Evolutionary conservation across 2,329 filamentous ascomycete species (phyloP).

Genomic region (Didymella sp.): DNA sequence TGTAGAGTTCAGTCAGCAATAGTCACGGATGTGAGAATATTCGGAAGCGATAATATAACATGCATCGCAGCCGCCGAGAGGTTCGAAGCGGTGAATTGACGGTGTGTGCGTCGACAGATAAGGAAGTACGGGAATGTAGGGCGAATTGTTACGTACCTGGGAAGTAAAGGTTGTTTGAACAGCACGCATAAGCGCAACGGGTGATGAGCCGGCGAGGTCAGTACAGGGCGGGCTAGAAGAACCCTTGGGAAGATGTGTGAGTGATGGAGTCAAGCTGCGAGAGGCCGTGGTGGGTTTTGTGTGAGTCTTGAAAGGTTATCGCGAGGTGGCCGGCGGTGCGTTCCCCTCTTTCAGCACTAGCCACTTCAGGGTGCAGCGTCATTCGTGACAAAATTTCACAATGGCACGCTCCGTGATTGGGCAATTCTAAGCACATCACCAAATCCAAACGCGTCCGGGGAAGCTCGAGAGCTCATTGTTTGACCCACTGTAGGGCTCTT

Average conservation of each 20-base stretch:
- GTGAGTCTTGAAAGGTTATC: constrained; percentile 27
- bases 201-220: constrained; percentile 35
- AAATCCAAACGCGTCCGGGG: constrained; percentile 15
- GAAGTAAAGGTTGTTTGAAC: constrained; percentile 60
- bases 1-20: constrained; percentile 50
- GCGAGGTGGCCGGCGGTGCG: constrained; percentile 15
- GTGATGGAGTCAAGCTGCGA: constrained; percentile 12
- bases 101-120: constrained; percentile 43
- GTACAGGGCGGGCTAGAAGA: constrained; percentile 33
- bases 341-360: constrained; percentile 11
- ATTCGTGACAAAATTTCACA: constrained; percentile 25
- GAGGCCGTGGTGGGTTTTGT: constrained; percentile 22
- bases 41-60: constrained; percentile 11
- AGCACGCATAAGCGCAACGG: constrained; percentile 57
- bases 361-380: constrained; percentile 19
- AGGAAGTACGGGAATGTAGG: constrained; percentile 23
- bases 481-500: constrained; percentile 19
- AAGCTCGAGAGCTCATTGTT: constrained; percentile 13
- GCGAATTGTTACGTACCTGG: constrained; percentile 54
- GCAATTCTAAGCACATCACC: constrained; percentile 15
- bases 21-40: constrained; percentile 20
- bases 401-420: constrained; percentile 23
- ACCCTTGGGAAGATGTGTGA: constrained; percentile 30
- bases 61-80: constrained; percentile 15
- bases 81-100: constrained; percentile 35